These are phyloP conservation scores for Myriosclerotinia duriaeana DNA, from an alignment of 2,329 filamentous ascomycete species.

Conservation along the genomic window DNA sequence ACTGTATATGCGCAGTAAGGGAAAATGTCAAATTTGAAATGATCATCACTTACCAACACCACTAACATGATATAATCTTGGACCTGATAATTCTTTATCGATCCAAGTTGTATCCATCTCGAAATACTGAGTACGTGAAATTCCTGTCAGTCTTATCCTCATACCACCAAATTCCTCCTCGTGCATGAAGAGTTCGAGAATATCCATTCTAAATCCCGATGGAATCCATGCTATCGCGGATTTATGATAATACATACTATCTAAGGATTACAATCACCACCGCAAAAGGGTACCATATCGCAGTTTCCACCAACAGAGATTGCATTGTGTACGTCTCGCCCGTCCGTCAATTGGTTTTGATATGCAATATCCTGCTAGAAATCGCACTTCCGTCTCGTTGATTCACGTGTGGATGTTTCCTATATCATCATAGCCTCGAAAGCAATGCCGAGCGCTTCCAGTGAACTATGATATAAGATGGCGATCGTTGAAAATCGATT, in stretches of 20 bases:
- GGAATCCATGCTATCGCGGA: neutral
- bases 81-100: constrained; percentile 50
- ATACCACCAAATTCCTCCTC: neutral
- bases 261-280: constrained; percentile 28
- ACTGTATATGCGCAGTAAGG: neutral
- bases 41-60: constrained; percentile 47
- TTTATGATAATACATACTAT: constrained; percentile 40
- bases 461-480: neutral
- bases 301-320: constrained; percentile 43
- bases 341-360: neutral
- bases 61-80: constrained; percentile 59
- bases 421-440: constrained; percentile 12
- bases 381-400: neutral
- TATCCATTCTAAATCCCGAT: neutral
- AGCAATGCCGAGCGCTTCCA: neutral
- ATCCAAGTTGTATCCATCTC: constrained; percentile 45
- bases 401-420: neutral
- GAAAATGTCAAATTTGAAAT: neutral
- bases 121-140: constrained; percentile 39
- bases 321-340: neutral
- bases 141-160: neutral
- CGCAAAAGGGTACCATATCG: constrained; percentile 48
- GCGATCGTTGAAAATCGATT: neutral
- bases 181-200: too few species aligned
- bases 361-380: neutral